These are phyloP conservation scores for Solanum clarkiae DNA, from an alignment of 257 asterid genomes.

Conservation along the genomic window DNA sequence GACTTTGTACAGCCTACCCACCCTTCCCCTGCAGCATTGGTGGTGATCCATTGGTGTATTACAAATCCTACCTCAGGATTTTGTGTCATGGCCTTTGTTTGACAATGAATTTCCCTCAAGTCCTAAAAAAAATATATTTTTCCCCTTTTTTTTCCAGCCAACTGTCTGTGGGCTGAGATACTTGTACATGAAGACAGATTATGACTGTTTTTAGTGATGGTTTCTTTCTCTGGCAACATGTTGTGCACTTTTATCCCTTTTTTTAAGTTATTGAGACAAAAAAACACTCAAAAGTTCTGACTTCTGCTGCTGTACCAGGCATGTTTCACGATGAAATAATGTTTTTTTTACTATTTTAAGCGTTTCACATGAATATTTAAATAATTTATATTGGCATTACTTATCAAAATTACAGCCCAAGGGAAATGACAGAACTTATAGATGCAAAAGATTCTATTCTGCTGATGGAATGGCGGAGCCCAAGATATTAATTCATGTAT, in stretches of 20 bases:
- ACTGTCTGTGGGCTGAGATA: not conserved
- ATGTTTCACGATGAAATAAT: not conserved
- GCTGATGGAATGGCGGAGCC: too few species aligned
- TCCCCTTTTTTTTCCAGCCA: not conserved
- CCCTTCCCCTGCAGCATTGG: not conserved
- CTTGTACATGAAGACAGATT: not conserved
- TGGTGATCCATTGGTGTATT: not conserved
- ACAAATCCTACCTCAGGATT: conserved; percentile 4
- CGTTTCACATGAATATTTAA: not conserved
- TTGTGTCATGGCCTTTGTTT: not conserved
- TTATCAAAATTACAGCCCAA: not conserved
- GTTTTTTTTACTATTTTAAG: too few species aligned
- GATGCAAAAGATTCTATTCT: not conserved
- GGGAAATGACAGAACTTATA: not conserved
- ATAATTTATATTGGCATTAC: not conserved
- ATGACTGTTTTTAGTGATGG: not conserved
- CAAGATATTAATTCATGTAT: too few species aligned
- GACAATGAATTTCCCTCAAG: not conserved
- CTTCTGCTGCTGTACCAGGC: not conserved
- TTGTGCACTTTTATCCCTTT: not conserved
- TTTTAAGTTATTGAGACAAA: not conserved
- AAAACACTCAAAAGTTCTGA: not conserved
- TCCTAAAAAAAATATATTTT: not conserved
- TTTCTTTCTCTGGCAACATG: not conserved
- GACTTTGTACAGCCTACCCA: not conserved